Evolutionary conservation across 495 filamentous ascomycete species (phyloP), one percentile per base, ranked within the genome.

Genomic region (Cercophora scortea): DNA sequence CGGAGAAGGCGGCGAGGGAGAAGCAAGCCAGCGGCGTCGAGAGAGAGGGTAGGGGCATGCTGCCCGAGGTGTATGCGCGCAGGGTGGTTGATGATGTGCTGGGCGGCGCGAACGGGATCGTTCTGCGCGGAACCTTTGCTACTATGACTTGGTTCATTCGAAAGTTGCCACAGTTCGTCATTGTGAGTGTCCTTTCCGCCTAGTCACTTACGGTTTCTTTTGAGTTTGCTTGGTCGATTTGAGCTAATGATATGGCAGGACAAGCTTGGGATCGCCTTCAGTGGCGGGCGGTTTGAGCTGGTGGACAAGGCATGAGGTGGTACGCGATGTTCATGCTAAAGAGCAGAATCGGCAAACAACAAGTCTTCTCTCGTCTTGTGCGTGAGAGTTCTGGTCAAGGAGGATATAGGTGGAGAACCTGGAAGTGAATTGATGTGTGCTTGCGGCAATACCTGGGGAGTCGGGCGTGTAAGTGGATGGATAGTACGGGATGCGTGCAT

Each of bases 51-150:
- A 25, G 2, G 25, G 25, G 45, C 9, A 48, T 46, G 44, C 2
- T 7, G 9, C n/a, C 38, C 32, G 39, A 33, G n/a, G 15, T 13
- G 33, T 54, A 45, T 39, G 52, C 52, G 2, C 32, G 39, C 25
- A 44, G 41, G 19, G 33, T 54, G 1, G 45, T 50, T 2, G 9
- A 15, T 19, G 46, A 54, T 45, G 46, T 45, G 18, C 32, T 54
- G n/a, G 12, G 34, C 41, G 46, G 45, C 32, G 34, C 25, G 17
- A 8, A 54, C n/a, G 9, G 52, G 52, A 4, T 38, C 46, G 33
- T 32, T 54, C 3, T 49, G 33, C 34, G 35, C 12, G 46, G 46
- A 19, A 12, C 9, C 10, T 12, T 18, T 1, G 35, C 46, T 5
- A 49, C n/a, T 15, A 13, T 34, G 8, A n/a, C n/a, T 3, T 17